These are phyloP conservation scores for Rhypophila decipiens DNA, from an alignment of 495 filamentous ascomycete genomes.

Conservation along the genomic window DNA sequence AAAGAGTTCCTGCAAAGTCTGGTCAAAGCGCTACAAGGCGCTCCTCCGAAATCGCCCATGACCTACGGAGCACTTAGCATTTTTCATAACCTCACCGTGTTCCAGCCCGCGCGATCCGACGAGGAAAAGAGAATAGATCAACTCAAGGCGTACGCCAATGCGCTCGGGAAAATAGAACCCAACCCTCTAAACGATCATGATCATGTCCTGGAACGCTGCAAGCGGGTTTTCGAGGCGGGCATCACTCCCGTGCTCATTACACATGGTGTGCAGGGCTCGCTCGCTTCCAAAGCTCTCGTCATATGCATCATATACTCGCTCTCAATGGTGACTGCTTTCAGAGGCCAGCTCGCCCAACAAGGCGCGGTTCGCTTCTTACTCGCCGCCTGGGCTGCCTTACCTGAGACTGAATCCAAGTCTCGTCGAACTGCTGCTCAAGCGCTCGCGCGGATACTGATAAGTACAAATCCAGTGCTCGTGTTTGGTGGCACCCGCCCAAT, in stretches of 20 bases:
- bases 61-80: conserved; percentile 83
- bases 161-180: conserved; percentile 55
- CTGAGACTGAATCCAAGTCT: conserved; percentile 42
- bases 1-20: conserved; percentile 58
- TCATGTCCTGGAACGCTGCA: conserved; percentile 70
- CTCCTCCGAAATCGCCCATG: conserved; percentile 56
- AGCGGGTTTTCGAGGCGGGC: conserved; percentile 66
- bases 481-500: conserved; percentile 71
- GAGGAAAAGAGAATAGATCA: conserved; percentile 87
- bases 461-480: conserved; percentile 75
- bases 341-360: conserved; percentile 80
- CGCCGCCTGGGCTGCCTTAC: conserved; percentile 54
- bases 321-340: conserved; percentile 60
- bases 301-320: conserved; percentile 71
- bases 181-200: conserved; percentile 68
- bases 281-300: conserved; percentile 58
- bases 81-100: conserved; percentile 73
- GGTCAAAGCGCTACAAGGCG: conserved; percentile 55
- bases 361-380: conserved; percentile 82
- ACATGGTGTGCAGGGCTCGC: conserved; percentile 60
- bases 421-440: conserved; percentile 70
- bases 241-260: conserved; percentile 67
- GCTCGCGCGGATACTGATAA: conserved; percentile 86
- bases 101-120: conserved; percentile 72
- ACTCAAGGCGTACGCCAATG: conserved; percentile 88